A percentile compares a stretch with the other conserved stretches of the same genome.
Evolutionary conservation across 2,329 filamentous ascomycete species (phyloP).

Genomic region (Beauveria sp.): DNA sequence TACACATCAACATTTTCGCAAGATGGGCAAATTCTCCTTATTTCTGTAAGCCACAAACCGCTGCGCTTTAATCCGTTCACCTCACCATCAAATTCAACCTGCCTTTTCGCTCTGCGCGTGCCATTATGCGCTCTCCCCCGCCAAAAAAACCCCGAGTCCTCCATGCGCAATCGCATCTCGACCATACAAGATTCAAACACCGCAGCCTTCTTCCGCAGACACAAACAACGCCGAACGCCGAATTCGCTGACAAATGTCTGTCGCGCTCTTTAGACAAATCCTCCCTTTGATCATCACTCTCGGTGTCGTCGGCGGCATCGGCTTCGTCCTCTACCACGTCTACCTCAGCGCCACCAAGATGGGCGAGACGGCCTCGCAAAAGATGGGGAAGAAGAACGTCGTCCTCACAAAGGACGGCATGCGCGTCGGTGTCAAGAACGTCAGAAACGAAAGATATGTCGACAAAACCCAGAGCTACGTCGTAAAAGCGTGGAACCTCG

Average conservation of each 20-base stretch:
- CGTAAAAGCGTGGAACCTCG: constrained; percentile 59
- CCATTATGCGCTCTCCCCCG: not conserved
- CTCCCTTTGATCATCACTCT: constrained; percentile 61
- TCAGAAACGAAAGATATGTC: constrained; percentile 62
- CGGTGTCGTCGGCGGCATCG: constrained; percentile 46
- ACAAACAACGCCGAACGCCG: not conserved
- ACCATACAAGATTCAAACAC: not conserved
- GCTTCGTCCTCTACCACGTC: constrained; percentile 64
- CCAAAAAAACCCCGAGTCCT: not conserved
- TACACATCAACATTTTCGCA: not conserved
- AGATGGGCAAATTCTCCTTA: constrained; percentile 6
- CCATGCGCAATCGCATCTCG: not conserved
- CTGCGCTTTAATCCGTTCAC: not conserved
- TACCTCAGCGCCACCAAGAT: constrained; percentile 63
- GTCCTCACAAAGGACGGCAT: constrained; percentile 69
- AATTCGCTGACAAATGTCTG: not conserved
- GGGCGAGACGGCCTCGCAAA: constrained; percentile 54
- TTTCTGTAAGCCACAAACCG: constrained; percentile 3
- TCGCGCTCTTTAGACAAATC: constrained; percentile 24
- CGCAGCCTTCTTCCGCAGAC: not conserved
- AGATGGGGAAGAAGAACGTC: constrained; percentile 70
- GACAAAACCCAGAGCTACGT: constrained; percentile 64
- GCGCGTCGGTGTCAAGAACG: constrained; percentile 62
- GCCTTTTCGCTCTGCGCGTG: not conserved
- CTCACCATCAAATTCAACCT: not conserved